A percentile compares a stretch with the other conserved stretches of the same genome.
Evolutionary conservation across 1,284 basidiomycete species (phyloP).

Genomic region (Malassezia cuniculi): DNA sequence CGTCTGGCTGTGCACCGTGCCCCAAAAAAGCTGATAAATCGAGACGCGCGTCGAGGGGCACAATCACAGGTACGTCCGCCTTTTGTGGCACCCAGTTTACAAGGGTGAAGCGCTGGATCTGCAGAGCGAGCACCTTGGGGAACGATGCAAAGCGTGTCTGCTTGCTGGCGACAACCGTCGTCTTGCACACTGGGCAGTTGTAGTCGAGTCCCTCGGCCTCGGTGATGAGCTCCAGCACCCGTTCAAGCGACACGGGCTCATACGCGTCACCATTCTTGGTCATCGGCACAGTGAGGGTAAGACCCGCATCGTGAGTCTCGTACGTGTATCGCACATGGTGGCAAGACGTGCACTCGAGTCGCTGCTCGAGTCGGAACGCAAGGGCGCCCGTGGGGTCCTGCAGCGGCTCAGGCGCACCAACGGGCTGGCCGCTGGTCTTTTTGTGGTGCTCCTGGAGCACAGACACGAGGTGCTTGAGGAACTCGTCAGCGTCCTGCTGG

Average conservation of each 20-base stretch:
- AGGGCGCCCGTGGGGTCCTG: constrained; percentile 59
- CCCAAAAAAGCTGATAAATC: constrained; percentile 61
- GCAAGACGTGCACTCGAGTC: constrained; percentile 58
- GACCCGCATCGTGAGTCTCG: constrained; percentile 59
- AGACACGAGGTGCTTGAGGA: constrained; percentile 68
- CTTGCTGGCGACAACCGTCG: constrained; percentile 58
- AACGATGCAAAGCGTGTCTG: constrained; percentile 66
- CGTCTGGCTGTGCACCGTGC: constrained; percentile 59
- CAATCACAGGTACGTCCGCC: constrained; percentile 73
- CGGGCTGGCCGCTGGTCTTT: too few species aligned
- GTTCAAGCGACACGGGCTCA: constrained; percentile 56
- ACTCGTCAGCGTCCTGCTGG: constrained; percentile 95
- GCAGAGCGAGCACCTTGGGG: constrained; percentile 75
- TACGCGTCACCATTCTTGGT: constrained; percentile 47
- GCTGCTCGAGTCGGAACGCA: constrained; percentile 60
- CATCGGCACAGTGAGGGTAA: constrained; percentile 64
- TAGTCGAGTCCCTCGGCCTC: constrained; percentile 63
- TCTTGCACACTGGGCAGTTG: constrained; percentile 54
- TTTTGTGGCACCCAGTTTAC: constrained; percentile 96
- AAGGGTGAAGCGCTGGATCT: constrained; percentile 87
- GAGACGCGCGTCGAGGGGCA: constrained; percentile 53
- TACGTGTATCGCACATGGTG: constrained; percentile 73
- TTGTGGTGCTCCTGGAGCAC: constrained; percentile 49
- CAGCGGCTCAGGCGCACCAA: neutral
- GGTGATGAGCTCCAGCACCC: constrained; percentile 59